Evolutionary conservation across 345 rosid genomes (phyloP).

Genomic region (Ceriops tagal): DNA sequence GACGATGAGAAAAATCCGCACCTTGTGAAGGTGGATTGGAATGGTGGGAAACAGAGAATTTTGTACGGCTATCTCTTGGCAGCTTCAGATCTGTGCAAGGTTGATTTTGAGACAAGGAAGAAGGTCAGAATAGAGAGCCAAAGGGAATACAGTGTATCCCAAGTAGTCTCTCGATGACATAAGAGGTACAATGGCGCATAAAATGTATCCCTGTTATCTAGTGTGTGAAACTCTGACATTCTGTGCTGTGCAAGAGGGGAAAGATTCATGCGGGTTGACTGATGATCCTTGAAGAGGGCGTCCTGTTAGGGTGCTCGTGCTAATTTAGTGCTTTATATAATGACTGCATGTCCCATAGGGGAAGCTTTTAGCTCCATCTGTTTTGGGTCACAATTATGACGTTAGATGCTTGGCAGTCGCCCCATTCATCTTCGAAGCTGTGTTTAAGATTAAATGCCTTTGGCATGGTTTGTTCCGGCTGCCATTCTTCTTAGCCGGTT

Average conservation of each 20-base stretch:
- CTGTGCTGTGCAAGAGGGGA: slow-evolving; percentile 14
- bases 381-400: no score
- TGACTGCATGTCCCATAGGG: not conserved
- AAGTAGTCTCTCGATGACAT: slow-evolving; percentile 26
- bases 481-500: slow-evolving; percentile 17
- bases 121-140: slow-evolving; percentile 66
- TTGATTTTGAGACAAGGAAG: slow-evolving; percentile 82
- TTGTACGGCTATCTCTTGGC: slow-evolving; percentile 82
- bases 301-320: slow-evolving; percentile 1
- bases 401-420: not conserved
- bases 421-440: not conserved
- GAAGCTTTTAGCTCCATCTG: not conserved
- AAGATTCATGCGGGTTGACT: slow-evolving; percentile 10
- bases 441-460: not conserved
- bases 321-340: not conserved
- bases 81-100: slow-evolving; percentile 62
- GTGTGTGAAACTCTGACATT: not conserved
- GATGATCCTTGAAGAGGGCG: not conserved
- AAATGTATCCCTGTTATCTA: slow-evolving; percentile 2
- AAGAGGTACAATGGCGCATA: slow-evolving; percentile 26
- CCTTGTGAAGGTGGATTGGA: slow-evolving; percentile 67
- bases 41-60: slow-evolving; percentile 69
- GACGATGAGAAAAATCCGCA: slow-evolving; percentile 73
- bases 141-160: slow-evolving; percentile 46
- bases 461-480: not conserved